phyloP scores from a whole-genome alignment of 306 rosid genomes.

The Prunus mongolica region DNA sequence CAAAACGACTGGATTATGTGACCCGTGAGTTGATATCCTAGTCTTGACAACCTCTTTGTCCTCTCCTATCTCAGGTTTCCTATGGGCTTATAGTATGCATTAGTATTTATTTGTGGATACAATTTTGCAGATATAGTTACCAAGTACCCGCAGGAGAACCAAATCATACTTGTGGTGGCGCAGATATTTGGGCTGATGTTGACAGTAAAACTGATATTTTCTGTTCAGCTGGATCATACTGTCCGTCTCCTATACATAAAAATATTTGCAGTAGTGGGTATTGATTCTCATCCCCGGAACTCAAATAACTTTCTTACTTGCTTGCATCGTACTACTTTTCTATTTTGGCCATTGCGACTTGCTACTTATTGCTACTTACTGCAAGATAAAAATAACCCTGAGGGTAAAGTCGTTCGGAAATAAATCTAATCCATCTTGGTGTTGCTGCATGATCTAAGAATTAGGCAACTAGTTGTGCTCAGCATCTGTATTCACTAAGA shows the following conservation, averaged over 20 bases:
- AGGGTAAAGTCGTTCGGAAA: not conserved
- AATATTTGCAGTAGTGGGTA: conserved; percentile 71
- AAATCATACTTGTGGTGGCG: conserved; percentile 76
- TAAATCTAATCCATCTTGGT: not conserved
- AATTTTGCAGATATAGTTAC: conserved; percentile 65
- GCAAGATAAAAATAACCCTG: conserved; percentile 9
- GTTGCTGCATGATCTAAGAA: conserved; percentile 1
- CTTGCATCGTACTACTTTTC: not conserved
- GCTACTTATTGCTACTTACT: conserved; percentile 11
- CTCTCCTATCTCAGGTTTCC: conserved; percentile 4
- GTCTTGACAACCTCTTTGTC: conserved; percentile 1
- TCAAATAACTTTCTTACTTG: conserved; percentile 8
- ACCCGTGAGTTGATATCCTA: conserved; percentile 59
- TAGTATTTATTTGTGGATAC: conserved; percentile 14
- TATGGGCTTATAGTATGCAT: not conserved
- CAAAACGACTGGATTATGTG: conserved; percentile 58
- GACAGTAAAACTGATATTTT: conserved; percentile 58
- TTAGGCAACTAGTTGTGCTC: conserved; percentile 14
- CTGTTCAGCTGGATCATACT: conserved; percentile 79
- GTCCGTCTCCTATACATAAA: conserved; percentile 57
- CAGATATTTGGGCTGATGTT: conserved; percentile 67
- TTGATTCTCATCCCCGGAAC: conserved; percentile 40
- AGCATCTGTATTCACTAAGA: conserved; percentile 24
- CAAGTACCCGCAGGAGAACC: conserved; percentile 58
- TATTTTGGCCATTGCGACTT: not conserved